phyloP scores from a whole-genome alignment of 164 flowering plant species.

The Macadamia tetraphylla region DNA sequence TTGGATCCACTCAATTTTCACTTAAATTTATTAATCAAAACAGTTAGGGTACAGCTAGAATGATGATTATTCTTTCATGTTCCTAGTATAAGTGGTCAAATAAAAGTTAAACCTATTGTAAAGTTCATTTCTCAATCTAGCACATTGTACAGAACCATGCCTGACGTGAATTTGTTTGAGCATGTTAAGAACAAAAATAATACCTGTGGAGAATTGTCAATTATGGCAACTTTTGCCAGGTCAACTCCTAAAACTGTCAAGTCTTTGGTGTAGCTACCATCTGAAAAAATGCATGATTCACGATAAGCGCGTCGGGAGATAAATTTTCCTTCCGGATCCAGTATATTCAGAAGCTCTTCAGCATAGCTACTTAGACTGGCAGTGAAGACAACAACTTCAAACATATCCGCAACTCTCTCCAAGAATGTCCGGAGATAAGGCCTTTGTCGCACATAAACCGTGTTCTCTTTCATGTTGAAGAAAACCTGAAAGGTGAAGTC shows the following conservation, averaged over 20 bases:
- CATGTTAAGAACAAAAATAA: neutral
- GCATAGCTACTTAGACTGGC: slow-evolving; percentile 17
- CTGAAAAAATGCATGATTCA: slow-evolving; percentile 10
- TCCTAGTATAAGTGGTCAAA: no score
- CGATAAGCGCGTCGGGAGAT: slow-evolving; percentile 9
- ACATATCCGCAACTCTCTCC: slow-evolving; percentile 20
- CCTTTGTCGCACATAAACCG: slow-evolving; percentile 16
- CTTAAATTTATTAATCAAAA: no score
- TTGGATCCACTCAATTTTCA: no score
- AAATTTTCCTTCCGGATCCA: slow-evolving; percentile 8
- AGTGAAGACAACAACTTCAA: slow-evolving; percentile 15
- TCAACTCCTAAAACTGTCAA: slow-evolving; percentile 7
- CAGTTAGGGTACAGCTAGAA: neutral
- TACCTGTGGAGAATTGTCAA: slow-evolving; percentile 21
- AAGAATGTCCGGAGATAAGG: slow-evolving; percentile 13
- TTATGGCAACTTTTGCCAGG: slow-evolving; percentile 12
- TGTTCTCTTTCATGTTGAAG: slow-evolving; percentile 3
- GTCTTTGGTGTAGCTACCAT: slow-evolving; percentile 10
- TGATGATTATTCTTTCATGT: neutral
- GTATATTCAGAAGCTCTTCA: slow-evolving; percentile 5
- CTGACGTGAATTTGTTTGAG: no score
- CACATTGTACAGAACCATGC: no score
- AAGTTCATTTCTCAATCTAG: no score
- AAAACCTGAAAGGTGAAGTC: slow-evolving; percentile 11
- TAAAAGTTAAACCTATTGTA: no score